phyloP scores from a whole-genome alignment of 345 rosid species.

The Salix caprea region DNA sequence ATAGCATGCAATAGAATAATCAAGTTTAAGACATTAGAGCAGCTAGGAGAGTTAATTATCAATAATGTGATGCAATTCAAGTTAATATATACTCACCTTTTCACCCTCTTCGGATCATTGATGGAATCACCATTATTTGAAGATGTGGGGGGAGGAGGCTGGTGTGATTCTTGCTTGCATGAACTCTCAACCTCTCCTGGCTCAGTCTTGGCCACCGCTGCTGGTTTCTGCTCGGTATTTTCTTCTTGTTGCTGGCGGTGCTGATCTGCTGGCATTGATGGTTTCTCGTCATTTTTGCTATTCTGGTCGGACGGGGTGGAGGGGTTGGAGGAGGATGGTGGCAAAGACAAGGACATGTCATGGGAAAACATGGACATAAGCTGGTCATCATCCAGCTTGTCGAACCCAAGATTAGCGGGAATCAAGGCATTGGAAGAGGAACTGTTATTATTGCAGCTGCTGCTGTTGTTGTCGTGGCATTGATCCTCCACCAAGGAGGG shows the following conservation, averaged over 20 bases:
- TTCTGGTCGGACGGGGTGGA: constrained; percentile 73
- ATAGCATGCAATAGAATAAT: not conserved
- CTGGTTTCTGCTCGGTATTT: not conserved
- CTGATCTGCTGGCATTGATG: constrained; percentile 14
- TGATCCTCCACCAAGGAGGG: constrained; percentile 33
- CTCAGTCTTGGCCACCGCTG: constrained; percentile 27
- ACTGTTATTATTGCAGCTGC: constrained; percentile 1
- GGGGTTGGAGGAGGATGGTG: constrained; percentile 51
- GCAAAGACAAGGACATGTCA: constrained; percentile 50
- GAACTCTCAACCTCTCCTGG: constrained; percentile 54
- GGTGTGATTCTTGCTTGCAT: constrained; percentile 35
- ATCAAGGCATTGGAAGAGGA: constrained; percentile 1
- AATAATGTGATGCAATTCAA: too few relatives aligned
- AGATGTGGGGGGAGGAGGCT: constrained; percentile 21
- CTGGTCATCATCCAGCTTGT: constrained; percentile 73
- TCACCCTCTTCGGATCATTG: constrained; percentile 79
- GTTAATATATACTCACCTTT: constrained; percentile 42
- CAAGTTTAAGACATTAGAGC: not conserved
- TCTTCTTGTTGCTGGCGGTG: constrained; percentile 13
- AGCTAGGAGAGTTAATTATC: not conserved
- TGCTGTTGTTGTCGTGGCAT: not conserved
- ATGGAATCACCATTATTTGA: constrained; percentile 39
- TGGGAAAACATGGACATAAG: constrained; percentile 77
- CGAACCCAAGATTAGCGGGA: constrained; percentile 30
- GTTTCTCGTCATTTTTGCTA: constrained; percentile 54